phyloP scores from a whole-genome alignment of 257 asterid species.

The Fraxinus excelsior region DNA sequence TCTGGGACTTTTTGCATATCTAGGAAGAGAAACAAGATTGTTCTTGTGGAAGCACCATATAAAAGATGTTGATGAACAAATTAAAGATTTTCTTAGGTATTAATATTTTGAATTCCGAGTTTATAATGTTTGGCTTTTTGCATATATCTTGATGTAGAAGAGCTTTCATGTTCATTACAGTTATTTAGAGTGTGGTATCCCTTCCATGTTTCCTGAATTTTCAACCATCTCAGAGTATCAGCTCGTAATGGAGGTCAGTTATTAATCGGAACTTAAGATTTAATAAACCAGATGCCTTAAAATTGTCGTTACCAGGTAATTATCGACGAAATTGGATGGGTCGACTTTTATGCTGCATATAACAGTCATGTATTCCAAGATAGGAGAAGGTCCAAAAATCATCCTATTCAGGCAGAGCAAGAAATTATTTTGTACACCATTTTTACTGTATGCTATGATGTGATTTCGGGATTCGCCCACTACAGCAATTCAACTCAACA shows the following conservation, averaged over 20 bases:
- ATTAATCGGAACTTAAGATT: not conserved
- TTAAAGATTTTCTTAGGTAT: conserved; percentile 66
- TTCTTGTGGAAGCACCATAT: conserved; percentile 60
- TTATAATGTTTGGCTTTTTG: conserved; percentile 2
- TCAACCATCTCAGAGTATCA: conserved; percentile 63
- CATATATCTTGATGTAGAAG: conserved; percentile 9
- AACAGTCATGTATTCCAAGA: conserved; percentile 38
- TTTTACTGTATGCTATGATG: conserved; percentile 72
- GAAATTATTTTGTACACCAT: conserved; percentile 61
- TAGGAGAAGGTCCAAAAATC: conserved; percentile 54
- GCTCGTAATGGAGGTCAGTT: conserved; percentile 78
- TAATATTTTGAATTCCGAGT: not conserved
- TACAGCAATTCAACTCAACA: conserved; percentile 62
- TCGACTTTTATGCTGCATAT: conserved; percentile 64
- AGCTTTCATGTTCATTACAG: conserved; percentile 39
- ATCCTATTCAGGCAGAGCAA: conserved; percentile 68
- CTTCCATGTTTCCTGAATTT: conserved; percentile 63
- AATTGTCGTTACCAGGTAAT: conserved; percentile 52
- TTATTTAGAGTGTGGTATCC: conserved; percentile 75
- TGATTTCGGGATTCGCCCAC: conserved; percentile 75
- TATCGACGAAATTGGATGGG: conserved; percentile 78
- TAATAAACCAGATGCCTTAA: conserved; percentile 14
- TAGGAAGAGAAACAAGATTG: conserved; percentile 79
- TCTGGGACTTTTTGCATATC: conserved; percentile 68
- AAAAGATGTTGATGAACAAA: conserved; percentile 62